Evolutionary conservation across 2,329 filamentous ascomycete genomes (phyloP).

Genomic region (Dendrostoma leiphaemia): DNA sequence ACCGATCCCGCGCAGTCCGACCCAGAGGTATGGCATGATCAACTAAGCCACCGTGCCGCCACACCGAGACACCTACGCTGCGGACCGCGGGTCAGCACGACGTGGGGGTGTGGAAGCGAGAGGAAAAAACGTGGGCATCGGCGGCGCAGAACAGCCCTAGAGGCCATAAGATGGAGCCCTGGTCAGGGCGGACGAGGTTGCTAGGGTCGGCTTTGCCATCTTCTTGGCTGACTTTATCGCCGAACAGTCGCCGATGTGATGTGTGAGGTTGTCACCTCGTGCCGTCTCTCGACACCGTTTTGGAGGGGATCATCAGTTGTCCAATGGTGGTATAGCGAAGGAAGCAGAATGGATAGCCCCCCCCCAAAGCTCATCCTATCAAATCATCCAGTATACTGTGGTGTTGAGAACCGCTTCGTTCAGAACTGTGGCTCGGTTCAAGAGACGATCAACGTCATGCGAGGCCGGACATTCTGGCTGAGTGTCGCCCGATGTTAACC

Average conservation of each 20-base stretch:
- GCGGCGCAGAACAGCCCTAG: conserved; percentile 1
- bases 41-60: no score
- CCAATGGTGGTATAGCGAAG: conserved; percentile 3
- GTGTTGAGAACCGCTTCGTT: no score
- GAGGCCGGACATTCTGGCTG: no score
- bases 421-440: no score
- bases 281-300: not conserved
- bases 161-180: not conserved
- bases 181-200: conserved; percentile 5
- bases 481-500: no score
- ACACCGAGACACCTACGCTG: not conserved
- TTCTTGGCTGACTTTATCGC: conserved; percentile 13
- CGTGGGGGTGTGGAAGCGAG: conserved; percentile 6
- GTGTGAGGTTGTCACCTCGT: not conserved
- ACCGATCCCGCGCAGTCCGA: not conserved
- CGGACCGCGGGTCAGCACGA: conserved; percentile 9
- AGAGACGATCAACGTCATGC: no score
- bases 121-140: conserved; percentile 15
- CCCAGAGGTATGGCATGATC: not conserved
- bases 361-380: no score
- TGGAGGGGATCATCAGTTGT: not conserved
- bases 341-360: not conserved
- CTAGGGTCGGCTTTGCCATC: not conserved
- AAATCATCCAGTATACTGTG: no score
- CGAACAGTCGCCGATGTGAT: conserved; percentile 1